A percentile compares a stretch with the other conserved stretches of the same genome.
Conservation (phyloP, 2,329 filamentous ascomycete species). For the Colletotrichum higginsianum region DNA sequence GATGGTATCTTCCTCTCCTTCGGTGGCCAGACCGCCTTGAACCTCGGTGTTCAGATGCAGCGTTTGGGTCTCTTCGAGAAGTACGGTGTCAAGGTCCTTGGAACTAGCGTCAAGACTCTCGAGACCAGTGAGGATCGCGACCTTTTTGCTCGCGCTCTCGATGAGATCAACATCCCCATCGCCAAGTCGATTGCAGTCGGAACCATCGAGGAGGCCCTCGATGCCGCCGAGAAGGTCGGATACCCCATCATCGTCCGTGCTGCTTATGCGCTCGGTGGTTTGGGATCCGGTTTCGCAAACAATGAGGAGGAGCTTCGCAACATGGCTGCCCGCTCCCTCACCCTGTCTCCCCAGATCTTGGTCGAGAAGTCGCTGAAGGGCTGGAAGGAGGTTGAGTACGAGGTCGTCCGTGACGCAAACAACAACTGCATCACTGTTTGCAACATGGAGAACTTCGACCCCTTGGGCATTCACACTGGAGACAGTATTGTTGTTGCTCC, state of each 20-base stretch:
- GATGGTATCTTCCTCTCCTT: slow-evolving; percentile 99
- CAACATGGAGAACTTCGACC: slow-evolving; percentile 88
- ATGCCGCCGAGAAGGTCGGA: slow-evolving; percentile 87
- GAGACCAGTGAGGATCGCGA: slow-evolving; percentile 97
- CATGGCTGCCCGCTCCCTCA: slow-evolving; percentile 92
- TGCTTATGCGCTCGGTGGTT: slow-evolving; percentile 94
- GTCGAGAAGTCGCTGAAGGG: slow-evolving; percentile 99
- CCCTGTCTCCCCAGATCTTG: slow-evolving; percentile 94
- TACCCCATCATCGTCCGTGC: slow-evolving; percentile 99
- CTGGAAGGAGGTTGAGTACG: slow-evolving; percentile 99
- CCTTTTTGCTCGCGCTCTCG: slow-evolving; percentile 93
- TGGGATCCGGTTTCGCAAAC: slow-evolving; percentile 96
- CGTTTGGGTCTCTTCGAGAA: slow-evolving; percentile 95
- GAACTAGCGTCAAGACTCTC: slow-evolving; percentile 93
- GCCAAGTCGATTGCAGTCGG: slow-evolving; percentile 94
- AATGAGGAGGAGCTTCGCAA: slow-evolving; percentile 95
- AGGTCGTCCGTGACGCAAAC: slow-evolving; percentile 95
- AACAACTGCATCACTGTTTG: slow-evolving; percentile 82
- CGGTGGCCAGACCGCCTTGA: slow-evolving; percentile 96
- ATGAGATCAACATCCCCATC: slow-evolving; percentile 98
- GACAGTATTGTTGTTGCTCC: slow-evolving; percentile 99
- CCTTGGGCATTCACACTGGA: slow-evolving; percentile 96
- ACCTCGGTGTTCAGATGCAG: slow-evolving; percentile 97
- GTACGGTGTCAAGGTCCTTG: slow-evolving; percentile 95
- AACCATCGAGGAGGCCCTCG: slow-evolving; percentile 92